Conservation (phyloP, 108 stramenopile genomes). For the Hondaea fermentalgiana region DNA sequence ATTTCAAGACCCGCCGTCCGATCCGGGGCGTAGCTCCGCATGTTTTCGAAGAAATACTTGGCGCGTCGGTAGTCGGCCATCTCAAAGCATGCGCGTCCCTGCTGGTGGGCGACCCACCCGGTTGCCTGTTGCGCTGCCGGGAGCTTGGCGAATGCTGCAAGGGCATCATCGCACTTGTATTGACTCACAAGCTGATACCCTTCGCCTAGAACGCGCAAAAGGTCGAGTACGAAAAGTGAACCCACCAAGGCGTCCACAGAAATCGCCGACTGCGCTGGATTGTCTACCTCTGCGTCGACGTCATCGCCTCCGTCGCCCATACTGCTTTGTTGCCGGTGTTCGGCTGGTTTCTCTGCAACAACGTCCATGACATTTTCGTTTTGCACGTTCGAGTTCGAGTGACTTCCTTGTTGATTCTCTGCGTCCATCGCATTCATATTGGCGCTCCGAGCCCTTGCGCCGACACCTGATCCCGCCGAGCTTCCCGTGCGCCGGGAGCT, state of each 20-base stretch:
- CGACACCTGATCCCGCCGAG: background rate
- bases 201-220: background rate
- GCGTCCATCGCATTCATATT: background rate
- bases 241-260: background rate
- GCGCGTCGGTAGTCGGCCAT: conserved; percentile 82
- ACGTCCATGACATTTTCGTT: background rate
- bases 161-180: conserved; percentile 64
- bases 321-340: background rate
- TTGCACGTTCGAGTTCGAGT: background rate
- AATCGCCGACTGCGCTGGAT: background rate
- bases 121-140: conserved; percentile 70
- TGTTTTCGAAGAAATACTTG: conserved; percentile 60
- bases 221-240: background rate
- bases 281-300: background rate
- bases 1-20: conserved; percentile 82
- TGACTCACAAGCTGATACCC: conserved; percentile 1
- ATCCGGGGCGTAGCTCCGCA: conserved; percentile 77
- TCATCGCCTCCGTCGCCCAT: no score
- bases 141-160: conserved; percentile 63
- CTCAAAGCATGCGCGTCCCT: conserved; percentile 85
- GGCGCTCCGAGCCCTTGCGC: background rate
- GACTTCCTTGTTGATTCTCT: background rate
- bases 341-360: background rate
- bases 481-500: background rate
- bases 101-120: conserved; percentile 83